Evolutionary conservation across 2,329 filamentous ascomycete species (phyloP), one percentile per base, ranked within the genome.

Genomic region (Ilyonectria destructans): DNA sequence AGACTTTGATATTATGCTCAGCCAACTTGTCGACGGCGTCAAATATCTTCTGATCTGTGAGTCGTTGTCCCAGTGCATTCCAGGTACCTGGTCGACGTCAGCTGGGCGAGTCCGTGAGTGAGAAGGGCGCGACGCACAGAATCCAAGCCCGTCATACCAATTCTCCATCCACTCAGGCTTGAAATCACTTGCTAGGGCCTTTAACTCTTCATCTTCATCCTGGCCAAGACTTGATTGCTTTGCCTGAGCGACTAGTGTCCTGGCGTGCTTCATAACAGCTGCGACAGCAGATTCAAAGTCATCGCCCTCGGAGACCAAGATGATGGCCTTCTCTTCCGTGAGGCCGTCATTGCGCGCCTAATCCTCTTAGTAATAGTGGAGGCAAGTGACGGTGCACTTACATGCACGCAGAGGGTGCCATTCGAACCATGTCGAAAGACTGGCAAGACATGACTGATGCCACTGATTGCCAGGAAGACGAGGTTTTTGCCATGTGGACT

Each of bases 101-200:
- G 70, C 48, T 52, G 9, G n/a, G 17, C 23, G 19, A 13, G 40
- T 8, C 13, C 1, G n/a, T 10, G 9, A 21, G 31, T 5, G 3
- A 43, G 21, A 31, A 37, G 35, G 9, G 51, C 8, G 19, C 12
- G 52, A 79, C 86, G 79, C 75, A 89, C 96, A 99, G 78, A 96
- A 99, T 0, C 95, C 93, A 43, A 99, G 84, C 0, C 95, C 94
- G 79, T 98, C 96, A 77, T 95, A 95, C 95, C 95, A 98, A 67
- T 93, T 90, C 70, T 96, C 90, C 56, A 93, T 83, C 94, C 94
- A 97, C 77, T 90, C 81, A 6, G 86, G 82, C 61, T 86, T 85
- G 37, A 91, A 81, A 6, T 86, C 86, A 29, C 85, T 81, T 17
- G 81, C 80, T 8, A 88, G 73, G 1, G 82, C 80, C 63, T 84